Evolutionary conservation across 1,284 basidiomycete genomes (phyloP), one percentile per base, ranked within the genome.

Genomic region (Ustilago cynodontis): DNA sequence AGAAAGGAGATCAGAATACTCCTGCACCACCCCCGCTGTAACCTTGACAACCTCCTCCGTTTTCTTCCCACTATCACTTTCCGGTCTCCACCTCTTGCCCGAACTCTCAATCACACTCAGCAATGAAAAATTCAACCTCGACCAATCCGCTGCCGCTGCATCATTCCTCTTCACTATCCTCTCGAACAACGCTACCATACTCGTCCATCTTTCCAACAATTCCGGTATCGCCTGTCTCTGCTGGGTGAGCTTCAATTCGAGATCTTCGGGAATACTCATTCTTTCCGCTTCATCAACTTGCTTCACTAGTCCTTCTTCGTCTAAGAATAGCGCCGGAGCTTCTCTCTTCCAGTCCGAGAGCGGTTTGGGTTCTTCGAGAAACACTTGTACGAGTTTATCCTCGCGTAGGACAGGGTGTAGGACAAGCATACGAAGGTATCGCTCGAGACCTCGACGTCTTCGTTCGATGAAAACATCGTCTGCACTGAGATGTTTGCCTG

Each of bases 381-480:
- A 80, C 10, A 76, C 64, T 11, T 64, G 58, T 14, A 80, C 71
- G 35, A 78, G 63, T 61, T 70, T 66, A 45, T 80, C 78, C 33
- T 71, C 55, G 7, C 71, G 65, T 31, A 80, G 56, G 37, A 80
- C 54, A 10, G 78, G 72, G 52, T 80, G 78, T 20, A 59, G 50
- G 20, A 54, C 58, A 13, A 80, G 56, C 56, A 73, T 62, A n/a
- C 64, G 63, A 16, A 80, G 60, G 45, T 61, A 80, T 16, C 78
- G 59, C 41, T 78, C 72, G 29, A 80, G 57, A 13, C 76, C 70
- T 13, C 76, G 65, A 47, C 75, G 49, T 26, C 78, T 26, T 18
- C 67, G 33, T 43, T 80, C 75, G 49, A 80, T 70, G 64, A 80
- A 80, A 6, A 62, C 31, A 43, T 80, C 75, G 13, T 73, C 67